Evolutionary conservation across 495 filamentous ascomycete species (phyloP).

Genomic region (Penicillium macrosclerotiorum): DNA sequence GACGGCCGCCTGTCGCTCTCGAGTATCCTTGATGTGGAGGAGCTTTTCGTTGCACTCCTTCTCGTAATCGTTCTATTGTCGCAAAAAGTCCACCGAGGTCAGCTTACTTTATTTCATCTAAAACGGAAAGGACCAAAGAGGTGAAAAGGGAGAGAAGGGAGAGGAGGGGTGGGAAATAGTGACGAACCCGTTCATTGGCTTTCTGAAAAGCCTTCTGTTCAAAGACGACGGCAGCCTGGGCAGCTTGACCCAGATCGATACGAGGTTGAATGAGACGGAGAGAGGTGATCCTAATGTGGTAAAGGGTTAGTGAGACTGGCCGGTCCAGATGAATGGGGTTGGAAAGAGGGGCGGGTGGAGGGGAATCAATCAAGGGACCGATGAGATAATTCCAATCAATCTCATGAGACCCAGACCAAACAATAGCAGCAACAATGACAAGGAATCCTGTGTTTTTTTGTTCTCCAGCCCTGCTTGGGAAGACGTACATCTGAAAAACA

Average conservation of each 20-base stretch:
- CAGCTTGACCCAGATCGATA: slow-evolving; percentile 36
- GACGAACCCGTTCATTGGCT: slow-evolving; percentile 42
- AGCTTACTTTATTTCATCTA: slow-evolving; percentile 4
- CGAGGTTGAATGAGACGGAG: slow-evolving; percentile 51
- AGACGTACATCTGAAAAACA: slow-evolving; percentile 51
- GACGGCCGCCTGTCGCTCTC: slow-evolving; percentile 44
- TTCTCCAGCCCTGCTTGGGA: too few species aligned
- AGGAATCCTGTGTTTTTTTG: too few species aligned
- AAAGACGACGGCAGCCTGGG: slow-evolving; percentile 47
- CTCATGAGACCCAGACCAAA: slow-evolving; percentile 7
- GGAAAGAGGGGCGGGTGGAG: not conserved
- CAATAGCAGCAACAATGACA: slow-evolving; percentile 2
- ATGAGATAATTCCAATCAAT: too few species aligned
- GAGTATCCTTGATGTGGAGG: slow-evolving; percentile 45
- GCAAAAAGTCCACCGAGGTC: slow-evolving; percentile 2
- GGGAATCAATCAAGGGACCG: too few species aligned
- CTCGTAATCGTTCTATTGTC: slow-evolving; percentile 43
- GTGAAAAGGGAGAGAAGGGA: not conserved
- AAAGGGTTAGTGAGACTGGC: slow-evolving; percentile 1
- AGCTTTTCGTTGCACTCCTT: slow-evolving; percentile 49
- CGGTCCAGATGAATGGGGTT: not conserved
- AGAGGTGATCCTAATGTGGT: slow-evolving; percentile 40
- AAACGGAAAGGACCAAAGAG: too few species aligned
- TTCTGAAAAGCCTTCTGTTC: slow-evolving; percentile 49
- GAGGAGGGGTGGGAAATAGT: not conserved